Evolutionary conservation across 768 basidiomycete genomes (phyloP).

Genomic region (Crassisporium funariophilum): DNA sequence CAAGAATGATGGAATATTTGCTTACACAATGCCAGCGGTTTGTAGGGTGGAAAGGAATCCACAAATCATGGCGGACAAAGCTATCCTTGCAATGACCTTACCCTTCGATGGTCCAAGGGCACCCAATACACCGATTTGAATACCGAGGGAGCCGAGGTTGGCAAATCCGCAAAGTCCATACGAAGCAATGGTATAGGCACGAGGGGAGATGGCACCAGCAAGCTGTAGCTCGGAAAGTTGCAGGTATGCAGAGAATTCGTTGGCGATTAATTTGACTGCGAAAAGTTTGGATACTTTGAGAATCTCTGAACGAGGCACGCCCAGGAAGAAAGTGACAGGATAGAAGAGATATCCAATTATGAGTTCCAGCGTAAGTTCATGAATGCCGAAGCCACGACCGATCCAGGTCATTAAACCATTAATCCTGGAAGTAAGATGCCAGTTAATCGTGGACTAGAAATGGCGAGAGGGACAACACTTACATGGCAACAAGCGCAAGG

Average conservation of each 20-base stretch:
- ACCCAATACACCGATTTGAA: constrained; percentile 60
- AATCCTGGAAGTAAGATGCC: constrained; percentile 41
- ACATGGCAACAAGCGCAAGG: constrained; percentile 73
- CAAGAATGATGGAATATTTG: too few relatives aligned
- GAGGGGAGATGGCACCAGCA: constrained; percentile 51
- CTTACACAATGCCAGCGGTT: constrained; percentile 38
- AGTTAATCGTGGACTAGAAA: constrained; percentile 2
- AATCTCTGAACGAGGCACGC: constrained; percentile 82
- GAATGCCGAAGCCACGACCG: constrained; percentile 83
- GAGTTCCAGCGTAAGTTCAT: constrained; percentile 80
- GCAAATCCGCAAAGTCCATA: constrained; percentile 93
- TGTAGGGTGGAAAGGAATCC: constrained; percentile 30
- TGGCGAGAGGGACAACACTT: constrained; percentile 15
- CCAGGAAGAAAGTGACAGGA: constrained; percentile 80
- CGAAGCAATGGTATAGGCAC: constrained; percentile 80
- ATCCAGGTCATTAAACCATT: constrained; percentile 90
- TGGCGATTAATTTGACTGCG: constrained; percentile 85
- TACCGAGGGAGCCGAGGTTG: constrained; percentile 83
- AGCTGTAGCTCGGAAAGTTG: constrained; percentile 53
- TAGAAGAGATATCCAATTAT: constrained; percentile 88
- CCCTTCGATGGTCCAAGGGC: constrained; percentile 54
- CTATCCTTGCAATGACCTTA: constrained; percentile 63
- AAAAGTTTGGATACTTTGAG: constrained; percentile 78
- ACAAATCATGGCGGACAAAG: constrained; percentile 35
- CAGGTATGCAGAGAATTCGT: constrained; percentile 82